phyloP scores from a whole-genome alignment of 371 early-diverging fungal species.

The Mortierella sp. region DNA sequence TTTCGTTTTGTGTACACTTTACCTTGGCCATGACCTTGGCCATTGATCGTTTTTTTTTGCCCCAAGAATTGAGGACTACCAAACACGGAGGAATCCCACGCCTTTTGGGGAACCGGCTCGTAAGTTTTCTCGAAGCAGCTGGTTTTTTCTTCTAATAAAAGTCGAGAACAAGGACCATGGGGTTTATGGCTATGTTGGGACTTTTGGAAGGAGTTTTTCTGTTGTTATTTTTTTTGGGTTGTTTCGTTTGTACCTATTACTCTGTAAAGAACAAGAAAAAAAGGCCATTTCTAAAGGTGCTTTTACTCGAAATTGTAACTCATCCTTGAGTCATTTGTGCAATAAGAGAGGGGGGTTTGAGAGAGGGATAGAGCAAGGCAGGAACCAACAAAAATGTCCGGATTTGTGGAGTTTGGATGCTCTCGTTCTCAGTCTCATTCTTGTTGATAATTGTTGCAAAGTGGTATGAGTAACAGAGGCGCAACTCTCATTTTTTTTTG shows the following conservation, averaged over 20 bases:
- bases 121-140: not conserved
- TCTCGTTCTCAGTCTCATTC: not conserved
- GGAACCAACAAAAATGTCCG: constrained; percentile 12
- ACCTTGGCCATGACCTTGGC: not conserved
- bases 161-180: not conserved
- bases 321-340: constrained; percentile 10
- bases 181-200: not conserved
- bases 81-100: constrained; percentile 14
- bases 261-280: not conserved
- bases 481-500: not conserved
- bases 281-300: not conserved
- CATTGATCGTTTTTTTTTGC: not conserved
- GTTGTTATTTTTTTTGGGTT: not conserved
- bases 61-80: constrained; percentile 9
- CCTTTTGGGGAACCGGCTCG: not conserved
- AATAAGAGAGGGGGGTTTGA: not conserved
- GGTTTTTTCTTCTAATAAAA: not conserved
- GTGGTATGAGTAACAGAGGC: not conserved
- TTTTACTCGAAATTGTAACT: not conserved
- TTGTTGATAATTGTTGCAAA: not conserved
- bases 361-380: not conserved
- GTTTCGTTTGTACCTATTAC: not conserved
- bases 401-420: not conserved
- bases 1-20: not conserved
- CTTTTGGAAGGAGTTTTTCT: not conserved